Evolutionary conservation across 345 rosid genomes (phyloP), one percentile per base, ranked within the genome.

Genomic region (Anastatica hierochuntica): DNA sequence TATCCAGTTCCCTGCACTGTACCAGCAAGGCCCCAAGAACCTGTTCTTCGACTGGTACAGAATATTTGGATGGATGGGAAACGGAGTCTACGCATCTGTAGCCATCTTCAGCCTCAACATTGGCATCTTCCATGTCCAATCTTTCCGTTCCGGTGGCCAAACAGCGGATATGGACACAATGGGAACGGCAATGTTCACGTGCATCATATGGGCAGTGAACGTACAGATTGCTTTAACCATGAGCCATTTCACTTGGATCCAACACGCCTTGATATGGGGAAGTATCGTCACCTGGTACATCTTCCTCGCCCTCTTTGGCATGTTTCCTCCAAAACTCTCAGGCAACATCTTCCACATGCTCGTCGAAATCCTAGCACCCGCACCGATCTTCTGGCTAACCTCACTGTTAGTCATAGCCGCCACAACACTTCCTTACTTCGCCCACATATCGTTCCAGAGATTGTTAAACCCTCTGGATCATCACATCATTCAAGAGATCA

Each of bases 181-280:
- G 1, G 88, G 90, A 11, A 73, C 88, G 9, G 52, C 72, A 18
- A 77, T 70, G 56, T 80, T 59, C 74, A 76, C 94, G 6, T 77
- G 81, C 65, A 56, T 82, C 27, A 72, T 88, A 39, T 77, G 83
- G 83, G 65, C 80, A 0, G 86, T 82, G 23, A 84, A 82, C 33
- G 79, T 76, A 55, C 94, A 84, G 38, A 88, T 84, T 1, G 90
- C 84, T 15, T 76, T 88, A 15, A 68, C 73, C 3, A 79, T 75
- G 70, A 81, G 69, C 73, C 83, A 84, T 58, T 87, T 81, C 79
- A 84, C 82, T 2, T 87, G 87, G 96, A 81, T 84, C 67, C 87
- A 81, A 35, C 94, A 82, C 38, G 63, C 73, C 14, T 55, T 71
- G 49, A 75, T 88, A 33, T 79, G 94, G 90, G 88, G 85, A 24